These are phyloP conservation scores for Radiomyces spectabilis DNA, from an alignment of 192 early-diverging fungal species.

Conservation along the genomic window DNA sequence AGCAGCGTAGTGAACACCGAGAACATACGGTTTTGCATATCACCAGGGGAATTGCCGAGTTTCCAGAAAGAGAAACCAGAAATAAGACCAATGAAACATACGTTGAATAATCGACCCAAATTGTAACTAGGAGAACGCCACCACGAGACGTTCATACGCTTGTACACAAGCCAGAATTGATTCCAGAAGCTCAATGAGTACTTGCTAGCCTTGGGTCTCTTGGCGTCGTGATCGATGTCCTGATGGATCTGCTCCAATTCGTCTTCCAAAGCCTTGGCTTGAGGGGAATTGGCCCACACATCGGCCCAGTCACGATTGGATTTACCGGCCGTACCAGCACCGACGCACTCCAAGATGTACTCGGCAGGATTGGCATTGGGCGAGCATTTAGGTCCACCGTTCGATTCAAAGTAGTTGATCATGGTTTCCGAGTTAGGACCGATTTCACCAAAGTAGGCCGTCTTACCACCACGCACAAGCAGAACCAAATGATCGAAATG, in stretches of 20 bases:
- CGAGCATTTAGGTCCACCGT: conserved; percentile 67
- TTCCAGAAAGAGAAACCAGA: conserved; percentile 66
- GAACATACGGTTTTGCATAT: conserved; percentile 56
- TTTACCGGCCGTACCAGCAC: conserved; percentile 42
- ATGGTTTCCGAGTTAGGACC: conserved; percentile 57
- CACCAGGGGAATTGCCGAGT: conserved; percentile 39
- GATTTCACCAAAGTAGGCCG: conserved; percentile 77
- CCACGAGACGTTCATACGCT: conserved; percentile 59
- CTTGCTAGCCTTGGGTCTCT: conserved; percentile 2
- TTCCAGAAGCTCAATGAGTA: conserved; percentile 22
- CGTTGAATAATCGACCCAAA: conserved; percentile 50
- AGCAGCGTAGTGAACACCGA: conserved; percentile 28
- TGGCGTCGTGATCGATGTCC: conserved; percentile 3
- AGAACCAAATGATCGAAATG: conserved; percentile 81
- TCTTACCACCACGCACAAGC: conserved; percentile 65
- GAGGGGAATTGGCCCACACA: conserved; percentile 57
- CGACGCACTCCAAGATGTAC: conserved; percentile 79
- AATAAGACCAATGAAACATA: conserved; percentile 48
- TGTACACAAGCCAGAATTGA: conserved; percentile 50
- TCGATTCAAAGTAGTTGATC: conserved; percentile 64
- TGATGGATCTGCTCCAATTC: conserved; percentile 49
- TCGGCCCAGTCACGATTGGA: conserved; percentile 62
- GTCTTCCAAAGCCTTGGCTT: conserved; percentile 31
- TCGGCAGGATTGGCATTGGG: conserved; percentile 76
- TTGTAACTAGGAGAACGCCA: conserved; percentile 69